Conservation (phyloP, 2,329 filamentous ascomycete species). For the Alternaria gansuensis region DNA sequence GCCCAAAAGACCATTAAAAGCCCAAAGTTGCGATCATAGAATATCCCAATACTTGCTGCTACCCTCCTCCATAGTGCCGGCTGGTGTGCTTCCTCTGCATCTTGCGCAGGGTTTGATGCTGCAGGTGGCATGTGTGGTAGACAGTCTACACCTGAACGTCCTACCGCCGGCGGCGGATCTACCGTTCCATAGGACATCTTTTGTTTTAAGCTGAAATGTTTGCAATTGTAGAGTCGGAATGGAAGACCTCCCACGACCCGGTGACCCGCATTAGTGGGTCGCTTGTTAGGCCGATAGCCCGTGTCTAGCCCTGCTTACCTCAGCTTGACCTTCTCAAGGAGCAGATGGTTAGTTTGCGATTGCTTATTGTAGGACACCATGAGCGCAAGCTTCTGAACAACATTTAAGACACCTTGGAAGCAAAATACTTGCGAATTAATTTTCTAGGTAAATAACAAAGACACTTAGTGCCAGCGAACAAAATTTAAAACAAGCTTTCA, state of each 20-base stretch:
- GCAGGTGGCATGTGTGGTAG: constrained; percentile 11
- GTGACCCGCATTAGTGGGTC: constrained; percentile 4
- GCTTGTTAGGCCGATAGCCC: constrained; percentile 4
- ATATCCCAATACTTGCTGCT: constrained; percentile 18
- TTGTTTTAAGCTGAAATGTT: background rate
- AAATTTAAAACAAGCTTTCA: background rate
- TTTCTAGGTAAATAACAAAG: background rate
- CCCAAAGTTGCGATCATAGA: constrained; percentile 39
- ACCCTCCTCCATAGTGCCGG: constrained; percentile 9
- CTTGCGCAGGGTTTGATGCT: background rate
- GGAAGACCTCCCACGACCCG: background rate
- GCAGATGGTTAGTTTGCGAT: background rate
- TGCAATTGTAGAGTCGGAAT: background rate
- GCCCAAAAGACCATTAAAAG: constrained; percentile 38
- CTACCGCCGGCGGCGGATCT: constrained; percentile 3
- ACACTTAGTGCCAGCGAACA: background rate
- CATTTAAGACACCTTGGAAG: background rate
- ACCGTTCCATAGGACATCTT: constrained; percentile 29
- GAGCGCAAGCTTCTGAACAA: background rate
- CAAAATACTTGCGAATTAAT: background rate
- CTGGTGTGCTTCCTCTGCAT: constrained; percentile 14
- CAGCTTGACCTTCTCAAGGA: background rate
- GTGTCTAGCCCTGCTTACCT: constrained; percentile 12
- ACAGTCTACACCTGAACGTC: constrained; percentile 8
- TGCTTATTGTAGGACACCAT: background rate